A percentile compares a stretch with the other conserved stretches of the same genome.
phyloP scores from a whole-genome alignment of 169 alveolate species.

The Cystoisospora suis region DNA sequence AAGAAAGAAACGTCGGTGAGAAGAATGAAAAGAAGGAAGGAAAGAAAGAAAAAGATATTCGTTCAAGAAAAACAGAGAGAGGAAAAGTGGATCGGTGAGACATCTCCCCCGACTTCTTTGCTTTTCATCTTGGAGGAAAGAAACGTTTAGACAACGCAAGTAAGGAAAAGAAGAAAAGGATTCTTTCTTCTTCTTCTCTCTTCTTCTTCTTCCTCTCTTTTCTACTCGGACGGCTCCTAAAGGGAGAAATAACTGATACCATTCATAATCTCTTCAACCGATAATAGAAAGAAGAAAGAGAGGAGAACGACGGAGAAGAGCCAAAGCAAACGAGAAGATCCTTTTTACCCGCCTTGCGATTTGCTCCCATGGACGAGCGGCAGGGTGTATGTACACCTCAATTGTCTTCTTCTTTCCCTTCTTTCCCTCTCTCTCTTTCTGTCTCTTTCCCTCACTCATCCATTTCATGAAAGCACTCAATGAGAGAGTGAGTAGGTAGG shows the following conservation, averaged over 20 bases:
- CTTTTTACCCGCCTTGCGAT: background rate
- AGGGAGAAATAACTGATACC: background rate
- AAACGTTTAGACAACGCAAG: background rate
- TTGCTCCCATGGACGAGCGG: background rate
- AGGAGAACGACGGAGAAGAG: background rate
- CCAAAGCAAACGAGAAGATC: background rate
- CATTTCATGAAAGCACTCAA: too few species aligned
- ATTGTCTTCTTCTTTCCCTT: background rate
- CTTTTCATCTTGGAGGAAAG: background rate
- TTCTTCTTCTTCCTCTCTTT: background rate
- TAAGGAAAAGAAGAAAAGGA: background rate
- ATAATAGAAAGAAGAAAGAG: background rate
- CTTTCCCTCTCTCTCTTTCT: background rate
- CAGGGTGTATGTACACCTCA: background rate
- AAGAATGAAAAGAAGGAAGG: background rate
- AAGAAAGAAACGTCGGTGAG: background rate
- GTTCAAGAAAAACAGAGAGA: background rate
- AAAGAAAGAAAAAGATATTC: background rate
- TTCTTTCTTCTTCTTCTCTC: background rate
- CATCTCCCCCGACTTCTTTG: background rate
- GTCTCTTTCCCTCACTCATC: background rate
- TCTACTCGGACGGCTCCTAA: background rate
- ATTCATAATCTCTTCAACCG: background rate
- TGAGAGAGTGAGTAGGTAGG: too few species aligned
- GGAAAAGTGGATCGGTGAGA: background rate